Evolutionary conservation across 257 asterid genomes (phyloP).

Genomic region (Solanum virginianum): DNA sequence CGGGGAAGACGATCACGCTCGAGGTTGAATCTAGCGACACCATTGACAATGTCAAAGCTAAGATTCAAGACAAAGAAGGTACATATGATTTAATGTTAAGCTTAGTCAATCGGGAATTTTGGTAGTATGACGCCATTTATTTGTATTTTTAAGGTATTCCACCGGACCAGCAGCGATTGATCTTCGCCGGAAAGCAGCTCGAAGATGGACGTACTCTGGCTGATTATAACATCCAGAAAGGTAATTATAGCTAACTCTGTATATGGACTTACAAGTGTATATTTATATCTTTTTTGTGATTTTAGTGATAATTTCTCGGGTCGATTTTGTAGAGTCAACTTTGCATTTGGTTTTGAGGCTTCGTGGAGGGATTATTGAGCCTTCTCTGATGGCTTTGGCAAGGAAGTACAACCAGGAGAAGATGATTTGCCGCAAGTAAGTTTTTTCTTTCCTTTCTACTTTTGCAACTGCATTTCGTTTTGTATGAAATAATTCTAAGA

Average conservation of each 20-base stretch:
- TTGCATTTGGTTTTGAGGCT: conserved; percentile 71
- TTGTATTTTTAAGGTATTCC: conserved; percentile 32
- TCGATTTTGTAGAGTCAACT: conserved; percentile 25
- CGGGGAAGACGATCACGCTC: conserved; percentile 5
- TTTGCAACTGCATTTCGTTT: not conserved
- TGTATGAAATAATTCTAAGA: not conserved
- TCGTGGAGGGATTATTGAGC: conserved; percentile 64
- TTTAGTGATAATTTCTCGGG: not conserved
- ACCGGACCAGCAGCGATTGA: conserved; percentile 71
- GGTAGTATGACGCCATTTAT: not conserved
- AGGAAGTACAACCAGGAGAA: conserved; percentile 53
- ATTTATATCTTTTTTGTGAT: not conserved
- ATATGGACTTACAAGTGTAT: not conserved
- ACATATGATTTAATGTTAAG: not conserved
- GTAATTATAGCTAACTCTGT: not conserved
- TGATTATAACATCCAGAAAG: conserved; percentile 32
- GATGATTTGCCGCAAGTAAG: conserved; percentile 70
- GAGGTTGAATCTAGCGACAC: conserved; percentile 21
- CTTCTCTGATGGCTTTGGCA: conserved; percentile 60
- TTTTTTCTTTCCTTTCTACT: not conserved
- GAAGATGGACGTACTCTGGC: conserved; percentile 33
- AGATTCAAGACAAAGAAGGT: conserved; percentile 21
- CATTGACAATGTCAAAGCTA: conserved; percentile 21
- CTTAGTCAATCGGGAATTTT: not conserved
- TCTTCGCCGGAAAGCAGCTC: conserved; percentile 29